Conservation (phyloP, 1,284 basidiomycete species). For the Cutaneotrichosporon sp. region DNA sequence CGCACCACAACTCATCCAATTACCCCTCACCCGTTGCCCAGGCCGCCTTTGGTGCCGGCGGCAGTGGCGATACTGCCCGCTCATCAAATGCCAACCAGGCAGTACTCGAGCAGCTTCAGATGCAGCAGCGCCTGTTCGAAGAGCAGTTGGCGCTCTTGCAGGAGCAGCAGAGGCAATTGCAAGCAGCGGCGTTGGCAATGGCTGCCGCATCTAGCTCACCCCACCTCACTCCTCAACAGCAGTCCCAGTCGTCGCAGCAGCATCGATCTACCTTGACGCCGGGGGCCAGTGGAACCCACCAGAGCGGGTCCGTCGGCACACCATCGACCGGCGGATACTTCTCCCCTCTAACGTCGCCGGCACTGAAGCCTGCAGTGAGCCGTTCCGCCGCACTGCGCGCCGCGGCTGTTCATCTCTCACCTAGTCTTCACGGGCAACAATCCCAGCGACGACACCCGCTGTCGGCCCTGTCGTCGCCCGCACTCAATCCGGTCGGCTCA, state of each 20-base stretch:
- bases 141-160: constrained; percentile 40
- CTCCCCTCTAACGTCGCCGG: constrained; percentile 58
- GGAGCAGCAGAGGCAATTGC: constrained; percentile 40
- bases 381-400: constrained; percentile 25
- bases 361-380: constrained; percentile 50
- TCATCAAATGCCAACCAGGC: constrained; percentile 10
- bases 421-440: constrained; percentile 16
- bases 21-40: constrained; percentile 30
- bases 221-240: constrained; percentile 15
- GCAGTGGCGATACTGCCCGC: not conserved
- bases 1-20: constrained; percentile 26
- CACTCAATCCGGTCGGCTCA: constrained; percentile 41
- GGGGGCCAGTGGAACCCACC: constrained; percentile 14
- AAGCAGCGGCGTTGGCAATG: constrained; percentile 40
- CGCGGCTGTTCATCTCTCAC: constrained; percentile 22
- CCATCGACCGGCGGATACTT: constrained; percentile 50
- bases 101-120: constrained; percentile 41
- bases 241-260: constrained; percentile 2
- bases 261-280: constrained; percentile 23
- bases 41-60: constrained; percentile 17
- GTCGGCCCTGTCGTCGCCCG: constrained; percentile 38
- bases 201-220: constrained; percentile 28
- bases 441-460: constrained; percentile 33
- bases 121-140: constrained; percentile 44
- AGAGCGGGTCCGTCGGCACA: constrained; percentile 16